Evolutionary conservation across 495 filamentous ascomycete species (phyloP).

Genomic region (Hypomontagnella submonticulosa): DNA sequence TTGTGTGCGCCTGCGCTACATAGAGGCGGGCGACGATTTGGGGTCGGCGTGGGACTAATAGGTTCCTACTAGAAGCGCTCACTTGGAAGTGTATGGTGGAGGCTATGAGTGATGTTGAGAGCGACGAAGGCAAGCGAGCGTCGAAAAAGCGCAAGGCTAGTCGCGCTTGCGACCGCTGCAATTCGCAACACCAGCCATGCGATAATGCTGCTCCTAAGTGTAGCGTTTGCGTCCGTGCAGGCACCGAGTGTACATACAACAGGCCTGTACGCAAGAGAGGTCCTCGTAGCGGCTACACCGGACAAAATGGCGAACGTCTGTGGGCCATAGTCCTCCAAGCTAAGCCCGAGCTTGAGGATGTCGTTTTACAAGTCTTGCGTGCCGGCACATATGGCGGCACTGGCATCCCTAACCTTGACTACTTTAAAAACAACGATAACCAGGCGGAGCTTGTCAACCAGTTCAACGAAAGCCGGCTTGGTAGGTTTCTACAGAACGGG

Average conservation of each 20-base stretch:
- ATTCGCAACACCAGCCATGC: conserved; percentile 50
- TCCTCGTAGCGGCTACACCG: conserved; percentile 49
- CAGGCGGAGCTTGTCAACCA: conserved; percentile 46
- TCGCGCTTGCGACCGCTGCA: conserved; percentile 49
- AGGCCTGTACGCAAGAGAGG: conserved; percentile 48
- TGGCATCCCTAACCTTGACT: conserved; percentile 46
- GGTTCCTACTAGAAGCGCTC: neutral
- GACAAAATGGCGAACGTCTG: conserved; percentile 49
- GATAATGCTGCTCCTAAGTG: conserved; percentile 49
- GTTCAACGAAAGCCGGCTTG: conserved; percentile 47
- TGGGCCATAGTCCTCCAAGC: conserved; percentile 48
- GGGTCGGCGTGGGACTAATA: conserved; percentile 19
- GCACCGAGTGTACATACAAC: conserved; percentile 49
- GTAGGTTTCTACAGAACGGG: conserved; percentile 45
- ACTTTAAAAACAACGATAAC: conserved; percentile 49
- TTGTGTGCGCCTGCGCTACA: conserved; percentile 5
- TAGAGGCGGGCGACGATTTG: conserved; percentile 1
- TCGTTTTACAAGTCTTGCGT: conserved; percentile 46
- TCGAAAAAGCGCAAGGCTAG: conserved; percentile 51
- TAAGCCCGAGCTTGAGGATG: conserved; percentile 45
- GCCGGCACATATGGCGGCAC: conserved; percentile 42
- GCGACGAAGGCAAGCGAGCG: conserved; percentile 46
- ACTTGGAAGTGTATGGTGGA: conserved; percentile 34
- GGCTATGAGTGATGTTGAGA: conserved; percentile 52
- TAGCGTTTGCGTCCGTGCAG: conserved; percentile 48